Conservation (phyloP, 208 protist species). For the Leishmania amazonensis region DNA sequence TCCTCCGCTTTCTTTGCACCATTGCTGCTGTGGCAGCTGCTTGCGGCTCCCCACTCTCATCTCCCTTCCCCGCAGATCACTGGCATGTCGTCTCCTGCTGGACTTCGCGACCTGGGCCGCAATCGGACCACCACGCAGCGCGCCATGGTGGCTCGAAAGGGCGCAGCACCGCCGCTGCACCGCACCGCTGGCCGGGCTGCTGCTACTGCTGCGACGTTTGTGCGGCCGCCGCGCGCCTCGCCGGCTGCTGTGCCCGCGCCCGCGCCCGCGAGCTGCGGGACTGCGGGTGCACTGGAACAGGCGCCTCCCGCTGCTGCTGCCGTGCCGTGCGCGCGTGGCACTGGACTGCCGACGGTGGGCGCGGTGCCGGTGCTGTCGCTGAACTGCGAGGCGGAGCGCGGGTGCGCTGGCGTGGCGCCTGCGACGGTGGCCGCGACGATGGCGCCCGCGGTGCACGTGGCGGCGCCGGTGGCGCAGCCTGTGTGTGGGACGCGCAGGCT, state of each 20-base stretch:
- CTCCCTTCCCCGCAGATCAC: background rate
- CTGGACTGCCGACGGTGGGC: conserved; percentile 23
- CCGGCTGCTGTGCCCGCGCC: background rate
- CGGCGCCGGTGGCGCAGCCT: conserved; percentile 3
- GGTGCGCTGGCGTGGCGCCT: background rate
- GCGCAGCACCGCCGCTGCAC: conserved; percentile 13
- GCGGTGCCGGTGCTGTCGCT: conserved; percentile 35
- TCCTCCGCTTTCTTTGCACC: background rate
- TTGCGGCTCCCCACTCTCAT: background rate
- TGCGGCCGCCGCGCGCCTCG: conserved; percentile 64
- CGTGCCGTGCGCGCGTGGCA: conserved; percentile 11
- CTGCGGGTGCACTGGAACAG: background rate
- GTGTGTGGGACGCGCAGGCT: background rate
- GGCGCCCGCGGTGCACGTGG: background rate
- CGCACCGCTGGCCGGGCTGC: conserved; percentile 4
- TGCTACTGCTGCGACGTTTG: conserved; percentile 38
- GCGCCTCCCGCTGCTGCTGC: background rate
- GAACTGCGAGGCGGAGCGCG: conserved; percentile 6
- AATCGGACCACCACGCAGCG: conserved; percentile 7
- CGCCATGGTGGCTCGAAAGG: conserved; percentile 14
- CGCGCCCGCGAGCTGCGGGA: background rate
- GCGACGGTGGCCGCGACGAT: background rate
- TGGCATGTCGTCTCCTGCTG: conserved; percentile 8
- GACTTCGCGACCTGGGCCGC: conserved; percentile 19
- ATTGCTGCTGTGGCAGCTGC: background rate